Percentiles rank a stretch among this genome's conserved stretches.
Evolutionary conservation across 306 rosid species (phyloP).

Genomic region (Lathyrus aphaca): DNA sequence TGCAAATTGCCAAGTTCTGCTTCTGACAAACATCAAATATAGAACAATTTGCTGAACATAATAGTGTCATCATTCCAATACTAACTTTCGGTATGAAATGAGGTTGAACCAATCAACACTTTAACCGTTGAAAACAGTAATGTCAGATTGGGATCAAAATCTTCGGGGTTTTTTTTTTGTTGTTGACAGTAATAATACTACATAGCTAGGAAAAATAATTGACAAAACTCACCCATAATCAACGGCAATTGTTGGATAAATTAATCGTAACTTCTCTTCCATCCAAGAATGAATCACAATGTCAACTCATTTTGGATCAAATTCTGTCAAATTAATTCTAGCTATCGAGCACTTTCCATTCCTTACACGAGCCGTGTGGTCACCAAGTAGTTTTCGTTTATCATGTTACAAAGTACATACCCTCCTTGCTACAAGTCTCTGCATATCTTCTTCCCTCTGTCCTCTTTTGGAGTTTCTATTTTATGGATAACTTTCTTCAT

Average conservation of each 20-base stretch:
- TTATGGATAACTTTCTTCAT: not conserved
- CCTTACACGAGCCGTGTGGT: conserved; percentile 14
- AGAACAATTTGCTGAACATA: conserved; percentile 29
- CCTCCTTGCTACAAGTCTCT: conserved; percentile 19
- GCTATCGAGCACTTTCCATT: conserved; percentile 25
- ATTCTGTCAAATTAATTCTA: conserved; percentile 41
- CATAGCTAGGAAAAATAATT: conserved; percentile 16
- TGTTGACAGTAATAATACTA: conserved; percentile 12
- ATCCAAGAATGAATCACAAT: conserved; percentile 18
- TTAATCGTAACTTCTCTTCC: conserved; percentile 3
- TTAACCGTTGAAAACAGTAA: conserved; percentile 30
- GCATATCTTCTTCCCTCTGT: conserved; percentile 35
- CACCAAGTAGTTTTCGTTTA: conserved; percentile 25
- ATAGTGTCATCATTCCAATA: conserved; percentile 33
- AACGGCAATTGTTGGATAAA: conserved; percentile 11
- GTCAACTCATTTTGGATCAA: conserved; percentile 31
- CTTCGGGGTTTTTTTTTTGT: not conserved
- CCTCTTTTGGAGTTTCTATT: conserved; percentile 39
- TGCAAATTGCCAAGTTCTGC: conserved; percentile 35
- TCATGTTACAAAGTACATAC: conserved; percentile 2
- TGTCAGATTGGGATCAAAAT: conserved; percentile 11
- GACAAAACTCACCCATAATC: conserved; percentile 31
- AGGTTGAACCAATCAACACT: conserved; percentile 36
- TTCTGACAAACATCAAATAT: conserved; percentile 21
- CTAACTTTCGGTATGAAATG: conserved; percentile 20